Evolutionary conservation across 768 basidiomycete species (phyloP).

Genomic region (Boletus coccyginus): DNA sequence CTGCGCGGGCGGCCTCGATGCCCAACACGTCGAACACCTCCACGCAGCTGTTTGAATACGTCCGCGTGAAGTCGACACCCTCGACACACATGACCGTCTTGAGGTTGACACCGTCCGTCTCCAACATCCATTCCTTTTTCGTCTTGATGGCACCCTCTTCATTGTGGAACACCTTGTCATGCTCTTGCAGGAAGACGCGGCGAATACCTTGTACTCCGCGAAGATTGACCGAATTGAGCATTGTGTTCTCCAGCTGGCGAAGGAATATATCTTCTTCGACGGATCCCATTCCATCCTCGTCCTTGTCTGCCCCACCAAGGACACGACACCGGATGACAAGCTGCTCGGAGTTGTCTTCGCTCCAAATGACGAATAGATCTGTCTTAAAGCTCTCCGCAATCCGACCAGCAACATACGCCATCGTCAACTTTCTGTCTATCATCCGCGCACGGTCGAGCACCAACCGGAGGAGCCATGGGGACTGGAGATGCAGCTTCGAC

Average conservation of each 20-base stretch:
- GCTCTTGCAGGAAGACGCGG: constrained; percentile 90
- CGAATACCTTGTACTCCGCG: constrained; percentile 91
- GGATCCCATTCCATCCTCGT: constrained; percentile 70
- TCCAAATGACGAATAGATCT: constrained; percentile 97
- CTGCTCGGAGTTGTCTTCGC: constrained; percentile 98
- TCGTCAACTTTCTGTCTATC: constrained; percentile 94
- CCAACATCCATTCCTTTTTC: constrained; percentile 87
- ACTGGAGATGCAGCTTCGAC: constrained; percentile 84
- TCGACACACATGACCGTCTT: constrained; percentile 95
- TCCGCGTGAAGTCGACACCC: constrained; percentile 89
- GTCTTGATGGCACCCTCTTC: constrained; percentile 64
- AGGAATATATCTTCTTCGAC: constrained; percentile 96
- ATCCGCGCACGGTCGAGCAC: constrained; percentile 97
- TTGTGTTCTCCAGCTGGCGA: constrained; percentile 92
- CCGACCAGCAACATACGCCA: constrained; percentile 90
- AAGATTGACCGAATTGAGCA: constrained; percentile 92
- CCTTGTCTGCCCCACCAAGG: constrained; percentile 78
- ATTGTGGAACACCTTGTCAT: constrained; percentile 70
- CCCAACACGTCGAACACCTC: constrained; percentile 94
- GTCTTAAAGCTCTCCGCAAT: constrained; percentile 95
- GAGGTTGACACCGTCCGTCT: constrained; percentile 95
- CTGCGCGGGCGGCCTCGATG: constrained; percentile 94
- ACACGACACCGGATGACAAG: constrained; percentile 96
- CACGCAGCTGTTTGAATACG: constrained; percentile 95
- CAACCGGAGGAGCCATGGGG: constrained; percentile 95